Evolutionary conservation across 257 asterid genomes (phyloP), one percentile per base, ranked within the genome.

Genomic region (Handroanthus guayacan): DNA sequence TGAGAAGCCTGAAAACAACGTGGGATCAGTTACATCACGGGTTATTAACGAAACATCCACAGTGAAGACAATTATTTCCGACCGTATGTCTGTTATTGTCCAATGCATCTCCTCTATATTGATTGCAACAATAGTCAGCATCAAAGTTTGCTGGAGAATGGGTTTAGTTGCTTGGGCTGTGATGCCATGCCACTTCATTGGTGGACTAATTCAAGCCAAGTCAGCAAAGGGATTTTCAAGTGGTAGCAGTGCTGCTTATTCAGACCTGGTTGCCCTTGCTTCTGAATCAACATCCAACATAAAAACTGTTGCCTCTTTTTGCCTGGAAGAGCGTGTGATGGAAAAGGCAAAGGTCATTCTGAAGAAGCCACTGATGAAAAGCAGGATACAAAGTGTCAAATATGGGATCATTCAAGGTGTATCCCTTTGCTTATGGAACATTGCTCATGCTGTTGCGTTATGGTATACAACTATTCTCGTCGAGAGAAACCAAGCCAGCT

Each of bases 181-280:
- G 81, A 91, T 89, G 94, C 97, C 97, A 64, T 89, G 96, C 78
- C 98, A 91, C 87, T 93, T 89, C 84, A 88, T 89, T 7, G 98
- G 97, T 56, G 96, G 96, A 50, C 85, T 89, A 69, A 86, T 90
- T 80, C 97, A 91, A 87, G 93, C 97, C 78, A 91, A 87, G 78
- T 92, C 98, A n/a, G 96, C 97, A 44, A 84, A 78, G 81, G 96
- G 97, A 41, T 91, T 93, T 79, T 75, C 97, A 56, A 80, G 90
- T 72, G 89, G 87, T 47, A 88, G 67, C 55, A 54, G 77, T 69
- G 83, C 90, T 68, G 90, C 93, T 66, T 86, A 89, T 69, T 83
- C 98, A 50, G 84, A 89, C 70, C 86, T 91, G 47, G 82, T 88
- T 38, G 79, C 88, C 87, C 92, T 93, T 36, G 88, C 93, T 84